These are phyloP conservation scores for Metschnikowia santaceciliae DNA, from an alignment of 805 yeast genomes.

Conservation along the genomic window DNA sequence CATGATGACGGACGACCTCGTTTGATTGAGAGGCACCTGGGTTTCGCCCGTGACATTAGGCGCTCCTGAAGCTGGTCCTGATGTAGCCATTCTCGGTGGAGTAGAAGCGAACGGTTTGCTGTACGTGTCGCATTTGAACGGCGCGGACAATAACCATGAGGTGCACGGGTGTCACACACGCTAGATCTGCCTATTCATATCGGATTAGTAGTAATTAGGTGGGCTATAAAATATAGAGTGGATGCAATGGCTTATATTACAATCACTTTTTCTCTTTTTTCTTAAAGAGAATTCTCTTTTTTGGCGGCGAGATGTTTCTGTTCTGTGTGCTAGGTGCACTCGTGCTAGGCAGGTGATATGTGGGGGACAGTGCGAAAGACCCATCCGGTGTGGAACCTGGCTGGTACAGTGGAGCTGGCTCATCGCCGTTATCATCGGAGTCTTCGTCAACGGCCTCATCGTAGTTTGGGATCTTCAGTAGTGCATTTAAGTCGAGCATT, in stretches of 20 bases:
- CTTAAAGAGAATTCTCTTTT: constrained; percentile 7
- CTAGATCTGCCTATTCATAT: background rate
- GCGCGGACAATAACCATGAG: background rate
- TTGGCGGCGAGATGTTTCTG: constrained; percentile 7
- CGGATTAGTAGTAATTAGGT: background rate
- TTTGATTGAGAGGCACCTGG: constrained; percentile 15
- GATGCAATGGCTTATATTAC: too few species aligned
- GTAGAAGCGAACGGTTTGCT: background rate
- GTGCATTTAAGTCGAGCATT: constrained; percentile 22
- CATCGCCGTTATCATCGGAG: constrained; percentile 21
- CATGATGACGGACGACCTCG: constrained; percentile 51
- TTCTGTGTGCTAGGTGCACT: constrained; percentile 11
- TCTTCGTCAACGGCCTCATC: constrained; percentile 39
- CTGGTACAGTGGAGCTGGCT: constrained; percentile 21
- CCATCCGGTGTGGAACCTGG: background rate
- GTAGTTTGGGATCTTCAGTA: constrained; percentile 37
- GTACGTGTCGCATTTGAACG: constrained; percentile 6
- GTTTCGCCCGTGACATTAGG: constrained; percentile 12
- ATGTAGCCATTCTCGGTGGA: constrained; percentile 10
- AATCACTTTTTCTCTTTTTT: constrained; percentile 9
- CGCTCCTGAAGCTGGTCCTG: constrained; percentile 6
- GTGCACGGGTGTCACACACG: constrained; percentile 1
- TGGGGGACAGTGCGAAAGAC: background rate
- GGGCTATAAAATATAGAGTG: background rate
- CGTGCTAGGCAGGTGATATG: constrained; percentile 5